Conservation (phyloP, 176 grass and related monocot genomes). For the Oryza australiensis region DNA sequence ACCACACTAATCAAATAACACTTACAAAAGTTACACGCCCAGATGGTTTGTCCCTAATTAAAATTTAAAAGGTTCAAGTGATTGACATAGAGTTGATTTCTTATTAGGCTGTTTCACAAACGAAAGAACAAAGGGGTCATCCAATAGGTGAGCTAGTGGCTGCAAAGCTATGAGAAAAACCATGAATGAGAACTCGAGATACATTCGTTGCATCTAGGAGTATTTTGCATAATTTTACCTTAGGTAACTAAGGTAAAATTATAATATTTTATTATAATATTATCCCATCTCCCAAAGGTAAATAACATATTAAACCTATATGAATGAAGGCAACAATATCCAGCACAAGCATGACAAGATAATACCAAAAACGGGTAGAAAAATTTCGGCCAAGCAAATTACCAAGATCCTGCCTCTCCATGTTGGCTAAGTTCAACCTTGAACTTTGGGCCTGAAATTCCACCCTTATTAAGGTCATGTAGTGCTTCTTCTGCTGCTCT, state of each 20-base stretch:
- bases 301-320: not conserved
- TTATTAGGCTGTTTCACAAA: not conserved
- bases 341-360: not conserved
- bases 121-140: not conserved
- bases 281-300: not conserved
- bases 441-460: slow-evolving; percentile 54
- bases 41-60: not conserved
- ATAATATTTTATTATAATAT: not conserved
- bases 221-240: slow-evolving; percentile 6
- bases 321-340: slow-evolving; percentile 3
- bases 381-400: slow-evolving; percentile 12
- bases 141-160: not conserved
- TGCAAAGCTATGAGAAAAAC: not conserved
- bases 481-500: slow-evolving; percentile 59
- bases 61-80: slow-evolving; percentile 7
- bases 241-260: too few relatives aligned
- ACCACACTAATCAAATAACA: not conserved
- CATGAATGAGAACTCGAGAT: not conserved
- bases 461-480: slow-evolving; percentile 51
- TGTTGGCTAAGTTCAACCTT: slow-evolving; percentile 49
- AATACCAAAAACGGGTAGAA: not conserved
- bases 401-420: slow-evolving; percentile 53
- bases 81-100: not conserved
- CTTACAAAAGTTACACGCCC: not conserved
- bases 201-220: slow-evolving; percentile 13